A percentile compares a stretch with the other conserved stretches of the same genome.
These are phyloP conservation scores for Proliferodiscus dingleyae DNA, from an alignment of 2,329 filamentous ascomycete species.

Conservation along the genomic window DNA sequence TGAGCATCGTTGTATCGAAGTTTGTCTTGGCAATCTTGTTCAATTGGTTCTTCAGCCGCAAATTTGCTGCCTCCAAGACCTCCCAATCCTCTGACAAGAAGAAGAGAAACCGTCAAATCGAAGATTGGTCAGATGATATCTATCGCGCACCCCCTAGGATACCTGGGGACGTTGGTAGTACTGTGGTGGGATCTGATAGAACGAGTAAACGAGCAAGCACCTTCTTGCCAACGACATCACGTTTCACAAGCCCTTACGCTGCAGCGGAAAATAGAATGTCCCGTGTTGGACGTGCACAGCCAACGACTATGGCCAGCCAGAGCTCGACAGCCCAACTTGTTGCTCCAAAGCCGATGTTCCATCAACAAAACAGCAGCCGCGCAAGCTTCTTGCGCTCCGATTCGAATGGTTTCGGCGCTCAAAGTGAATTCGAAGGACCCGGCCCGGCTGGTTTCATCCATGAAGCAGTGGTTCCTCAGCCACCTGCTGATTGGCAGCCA, in stretches of 20 bases:
- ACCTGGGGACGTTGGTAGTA: slow-evolving; percentile 66
- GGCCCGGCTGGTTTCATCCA: slow-evolving; percentile 95
- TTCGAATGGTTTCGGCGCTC: slow-evolving; percentile 43
- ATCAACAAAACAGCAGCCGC: slow-evolving; percentile 56
- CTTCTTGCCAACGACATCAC: slow-evolving; percentile 88
- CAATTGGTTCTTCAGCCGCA: slow-evolving; percentile 90
- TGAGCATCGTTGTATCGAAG: slow-evolving; percentile 79
- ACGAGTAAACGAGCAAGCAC: slow-evolving; percentile 74
- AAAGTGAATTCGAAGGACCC: slow-evolving; percentile 60
- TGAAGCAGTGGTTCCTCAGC: slow-evolving; percentile 91
- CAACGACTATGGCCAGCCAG: slow-evolving; percentile 95
- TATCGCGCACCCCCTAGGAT: slow-evolving; percentile 85
- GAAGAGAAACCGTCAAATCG: slow-evolving; percentile 86
- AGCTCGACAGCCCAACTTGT: slow-evolving; percentile 66
- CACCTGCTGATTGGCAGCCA: slow-evolving; percentile 93
- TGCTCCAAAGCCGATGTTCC: slow-evolving; percentile 68
- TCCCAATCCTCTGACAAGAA: slow-evolving; percentile 77
- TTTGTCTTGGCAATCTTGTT: slow-evolving; percentile 88
- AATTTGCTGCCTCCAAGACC: slow-evolving; percentile 80
- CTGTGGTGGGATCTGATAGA: slow-evolving; percentile 58
- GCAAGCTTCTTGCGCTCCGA: slow-evolving; percentile 61
- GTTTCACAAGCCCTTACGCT: slow-evolving; percentile 88
- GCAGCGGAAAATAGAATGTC: slow-evolving; percentile 62
- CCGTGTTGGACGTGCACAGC: slow-evolving; percentile 46
- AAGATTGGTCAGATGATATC: slow-evolving; percentile 97